Percentiles rank a stretch among this genome's conserved stretches.
Conservation (phyloP, 1,139 yeast genomes). For the Kodamaea alishanica region DNA sequence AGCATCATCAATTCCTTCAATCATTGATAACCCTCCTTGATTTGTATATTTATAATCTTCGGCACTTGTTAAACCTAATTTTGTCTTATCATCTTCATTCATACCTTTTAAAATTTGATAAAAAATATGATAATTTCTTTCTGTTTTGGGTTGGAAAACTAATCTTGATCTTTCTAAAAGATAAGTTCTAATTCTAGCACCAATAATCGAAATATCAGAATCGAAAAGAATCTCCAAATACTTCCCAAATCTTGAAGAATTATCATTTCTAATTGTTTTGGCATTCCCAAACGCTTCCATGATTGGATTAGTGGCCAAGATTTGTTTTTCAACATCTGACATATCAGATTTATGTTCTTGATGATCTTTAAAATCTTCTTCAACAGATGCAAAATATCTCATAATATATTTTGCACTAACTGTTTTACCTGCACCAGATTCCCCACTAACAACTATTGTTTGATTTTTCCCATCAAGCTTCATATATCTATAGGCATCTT, state of each 20-base stretch:
- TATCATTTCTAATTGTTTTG: conserved; percentile 94
- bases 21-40: conserved; percentile 79
- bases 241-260: conserved; percentile 96
- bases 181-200: conserved; percentile 92
- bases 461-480: conserved; percentile 79
- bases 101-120: conserved; percentile 87
- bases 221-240: conserved; percentile 89
- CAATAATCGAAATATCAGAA: conserved; percentile 70
- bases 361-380: conserved; percentile 48
- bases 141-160: conserved; percentile 85
- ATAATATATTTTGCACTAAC: conserved; percentile 95
- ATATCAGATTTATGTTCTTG: conserved; percentile 59
- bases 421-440: conserved; percentile 98
- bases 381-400: conserved; percentile 97
- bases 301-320: conserved; percentile 94
- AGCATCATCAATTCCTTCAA: conserved; percentile 78
- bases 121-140: conserved; percentile 93
- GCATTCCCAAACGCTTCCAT: conserved; percentile 99
- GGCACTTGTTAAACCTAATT: conserved; percentile 59
- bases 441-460: conserved; percentile 96
- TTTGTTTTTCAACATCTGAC: conserved; percentile 91
- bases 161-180: conserved; percentile 89
- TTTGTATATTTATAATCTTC: conserved; percentile 78
- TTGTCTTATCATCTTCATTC: conserved; percentile 52
- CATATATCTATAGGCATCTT: conserved; percentile 97